These are phyloP conservation scores for Brassica napus DNA, from an alignment of 345 rosid species.

Conservation along the genomic window DNA sequence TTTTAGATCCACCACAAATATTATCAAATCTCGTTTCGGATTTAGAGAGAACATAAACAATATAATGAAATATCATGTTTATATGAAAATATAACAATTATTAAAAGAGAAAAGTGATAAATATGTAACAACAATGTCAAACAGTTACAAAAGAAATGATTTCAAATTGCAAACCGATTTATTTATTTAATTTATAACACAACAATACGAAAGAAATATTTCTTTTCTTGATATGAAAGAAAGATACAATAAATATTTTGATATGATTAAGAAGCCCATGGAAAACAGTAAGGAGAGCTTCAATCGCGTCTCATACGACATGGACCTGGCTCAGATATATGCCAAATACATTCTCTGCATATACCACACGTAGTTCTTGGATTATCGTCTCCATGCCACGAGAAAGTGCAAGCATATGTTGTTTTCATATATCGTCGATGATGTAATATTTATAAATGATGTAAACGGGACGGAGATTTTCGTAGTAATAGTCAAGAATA, in stretches of 20 bases:
- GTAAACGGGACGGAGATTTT: too few relatives aligned
- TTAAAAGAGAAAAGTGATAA: background rate
- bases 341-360: slow-evolving; percentile 20
- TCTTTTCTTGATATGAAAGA: background rate
- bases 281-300: slow-evolving; percentile 3
- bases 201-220: background rate
- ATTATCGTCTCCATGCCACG: background rate
- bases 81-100: background rate
- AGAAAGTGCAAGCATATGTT: too few relatives aligned
- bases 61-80: background rate
- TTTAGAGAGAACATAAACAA: background rate
- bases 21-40: background rate
- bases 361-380: background rate
- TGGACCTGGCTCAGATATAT: background rate
- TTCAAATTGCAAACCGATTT: background rate
- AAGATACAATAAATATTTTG: background rate
- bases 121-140: background rate
- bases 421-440: too few relatives aligned
- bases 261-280: slow-evolving; percentile 6
- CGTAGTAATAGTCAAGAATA: too few relatives aligned
- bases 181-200: background rate
- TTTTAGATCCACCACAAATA: background rate
- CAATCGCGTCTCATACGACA: slow-evolving; percentile 15
- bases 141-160: background rate
- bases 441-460: too few relatives aligned